A percentile compares a stretch with the other conserved stretches of the same genome.
Conservation (phyloP, 345 rosid genomes). For the Gossypium mustelinum region DNA sequence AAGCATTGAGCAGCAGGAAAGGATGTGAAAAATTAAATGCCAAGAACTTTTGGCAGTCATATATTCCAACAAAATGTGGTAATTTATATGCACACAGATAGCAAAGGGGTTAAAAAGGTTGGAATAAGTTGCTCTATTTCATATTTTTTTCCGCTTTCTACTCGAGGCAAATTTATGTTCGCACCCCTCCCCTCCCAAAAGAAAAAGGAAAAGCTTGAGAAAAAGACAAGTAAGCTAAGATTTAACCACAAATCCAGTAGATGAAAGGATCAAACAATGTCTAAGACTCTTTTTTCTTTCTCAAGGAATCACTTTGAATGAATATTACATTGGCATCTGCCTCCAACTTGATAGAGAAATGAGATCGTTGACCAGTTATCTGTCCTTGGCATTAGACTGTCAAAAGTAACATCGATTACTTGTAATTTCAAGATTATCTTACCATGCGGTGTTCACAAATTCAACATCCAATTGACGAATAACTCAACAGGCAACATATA, state of each 20-base stretch:
- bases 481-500: background rate
- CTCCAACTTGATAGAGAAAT: background rate
- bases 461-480: background rate
- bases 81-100: background rate
- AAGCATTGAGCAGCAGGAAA: slow-evolving; percentile 14
- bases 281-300: background rate
- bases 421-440: background rate
- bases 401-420: background rate
- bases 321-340: background rate
- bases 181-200: background rate
- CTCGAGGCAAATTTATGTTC: background rate
- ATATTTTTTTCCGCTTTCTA: background rate
- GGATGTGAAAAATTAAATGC: background rate
- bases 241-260: background rate
- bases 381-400: background rate
- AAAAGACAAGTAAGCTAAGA: background rate
- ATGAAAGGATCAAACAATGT: background rate
- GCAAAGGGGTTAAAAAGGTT: background rate
- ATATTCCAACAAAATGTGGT: background rate
- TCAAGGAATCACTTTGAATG: background rate
- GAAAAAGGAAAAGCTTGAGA: background rate
- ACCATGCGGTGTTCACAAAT: background rate
- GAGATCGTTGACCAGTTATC: background rate
- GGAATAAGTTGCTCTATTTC: background rate
- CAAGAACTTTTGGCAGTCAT: slow-evolving; percentile 5